Conservation (phyloP, 177 flowering plant genomes). For the Vitis hybrid region DNA sequence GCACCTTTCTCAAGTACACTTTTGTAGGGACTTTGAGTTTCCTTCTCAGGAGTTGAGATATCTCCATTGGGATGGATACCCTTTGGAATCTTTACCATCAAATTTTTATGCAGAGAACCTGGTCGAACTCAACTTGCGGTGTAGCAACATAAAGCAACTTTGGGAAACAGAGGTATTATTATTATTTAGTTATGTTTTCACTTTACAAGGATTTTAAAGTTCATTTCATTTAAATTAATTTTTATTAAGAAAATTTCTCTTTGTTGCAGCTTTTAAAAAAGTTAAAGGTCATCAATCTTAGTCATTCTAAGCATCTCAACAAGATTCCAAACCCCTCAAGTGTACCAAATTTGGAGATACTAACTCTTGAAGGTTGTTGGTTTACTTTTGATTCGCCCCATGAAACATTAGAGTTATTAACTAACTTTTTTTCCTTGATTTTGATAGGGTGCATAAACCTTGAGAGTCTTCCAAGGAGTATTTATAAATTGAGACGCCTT, state of each 20-base stretch:
- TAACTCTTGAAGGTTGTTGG: conserved; percentile 7
- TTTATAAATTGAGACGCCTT: too few species aligned
- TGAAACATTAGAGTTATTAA: too few species aligned
- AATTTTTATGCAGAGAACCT: background rate
- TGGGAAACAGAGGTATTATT: background rate
- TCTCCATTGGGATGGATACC: conserved; percentile 7
- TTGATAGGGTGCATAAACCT: too few species aligned
- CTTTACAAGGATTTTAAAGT: background rate
- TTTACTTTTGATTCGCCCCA: background rate
- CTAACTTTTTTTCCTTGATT: too few species aligned
- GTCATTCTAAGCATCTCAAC: background rate
- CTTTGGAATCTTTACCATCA: conserved; percentile 6
- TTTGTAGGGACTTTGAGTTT: background rate
- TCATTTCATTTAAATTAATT: too few species aligned
- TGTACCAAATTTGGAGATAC: background rate
- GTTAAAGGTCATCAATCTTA: conserved; percentile 4
- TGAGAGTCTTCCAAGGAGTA: too few species aligned
- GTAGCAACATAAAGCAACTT: too few species aligned
- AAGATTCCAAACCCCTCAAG: conserved; percentile 1
- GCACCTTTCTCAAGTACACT: background rate
- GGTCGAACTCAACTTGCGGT: background rate
- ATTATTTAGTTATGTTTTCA: background rate
- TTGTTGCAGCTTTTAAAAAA: background rate
- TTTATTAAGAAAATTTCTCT: background rate
- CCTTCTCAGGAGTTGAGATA: conserved; percentile 7